phyloP scores from a whole-genome alignment of 805 yeast species.

The Monosporozyma aerobia region DNA sequence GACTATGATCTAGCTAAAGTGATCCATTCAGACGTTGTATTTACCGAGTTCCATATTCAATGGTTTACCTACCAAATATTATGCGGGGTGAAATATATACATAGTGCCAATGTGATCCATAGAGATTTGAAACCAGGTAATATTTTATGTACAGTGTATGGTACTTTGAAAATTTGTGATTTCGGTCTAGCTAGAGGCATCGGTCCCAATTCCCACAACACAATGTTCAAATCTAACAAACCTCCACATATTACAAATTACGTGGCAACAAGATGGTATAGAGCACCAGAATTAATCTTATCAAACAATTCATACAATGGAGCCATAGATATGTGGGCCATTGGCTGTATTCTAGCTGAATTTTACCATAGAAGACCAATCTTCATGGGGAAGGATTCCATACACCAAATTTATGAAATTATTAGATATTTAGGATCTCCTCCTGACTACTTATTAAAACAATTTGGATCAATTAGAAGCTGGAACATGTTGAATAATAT shows the following conservation, averaged over 20 bases:
- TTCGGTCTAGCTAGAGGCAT: conserved; percentile 88
- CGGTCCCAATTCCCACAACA: conserved; percentile 15
- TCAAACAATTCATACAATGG: conserved; percentile 52
- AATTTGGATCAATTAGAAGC: conserved; percentile 39
- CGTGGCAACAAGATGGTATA: conserved; percentile 91
- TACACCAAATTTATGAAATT: conserved; percentile 64
- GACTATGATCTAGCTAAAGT: conserved; percentile 76
- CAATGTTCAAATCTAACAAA: background rate
- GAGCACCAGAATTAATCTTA: conserved; percentile 85
- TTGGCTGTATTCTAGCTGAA: conserved; percentile 85
- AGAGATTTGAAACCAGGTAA: conserved; percentile 91
- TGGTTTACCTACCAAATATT: conserved; percentile 70
- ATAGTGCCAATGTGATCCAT: conserved; percentile 86
- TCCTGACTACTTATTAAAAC: conserved; percentile 34
- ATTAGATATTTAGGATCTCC: conserved; percentile 68
- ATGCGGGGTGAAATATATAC: conserved; percentile 82
- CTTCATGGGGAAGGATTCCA: conserved; percentile 65
- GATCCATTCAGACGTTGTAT: conserved; percentile 65
- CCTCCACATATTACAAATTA: conserved; percentile 57
- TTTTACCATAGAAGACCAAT: conserved; percentile 71
- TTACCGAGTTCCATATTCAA: conserved; percentile 77
- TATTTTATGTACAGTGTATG: conserved; percentile 64
- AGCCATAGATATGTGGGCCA: conserved; percentile 85
- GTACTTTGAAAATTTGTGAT: conserved; percentile 79
- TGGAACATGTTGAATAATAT: conserved; percentile 35